phyloP scores from a whole-genome alignment of 768 basidiomycete species.

The Russula abietina region DNA sequence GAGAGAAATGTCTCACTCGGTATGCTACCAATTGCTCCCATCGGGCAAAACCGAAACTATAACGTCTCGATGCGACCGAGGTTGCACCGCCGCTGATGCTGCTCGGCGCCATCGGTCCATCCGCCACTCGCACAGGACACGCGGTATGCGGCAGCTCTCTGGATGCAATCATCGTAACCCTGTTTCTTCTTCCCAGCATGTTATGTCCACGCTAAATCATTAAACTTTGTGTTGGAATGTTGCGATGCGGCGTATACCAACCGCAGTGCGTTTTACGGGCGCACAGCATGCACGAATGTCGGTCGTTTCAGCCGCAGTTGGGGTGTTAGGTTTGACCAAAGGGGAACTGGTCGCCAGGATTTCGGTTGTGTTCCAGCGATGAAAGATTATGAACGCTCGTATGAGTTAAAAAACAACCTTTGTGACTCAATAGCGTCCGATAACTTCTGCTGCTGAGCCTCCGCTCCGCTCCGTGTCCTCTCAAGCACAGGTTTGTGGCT shows the following conservation, averaged over 20 bases:
- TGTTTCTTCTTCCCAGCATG: background rate
- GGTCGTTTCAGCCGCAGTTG: background rate
- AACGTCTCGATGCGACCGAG: constrained; percentile 1
- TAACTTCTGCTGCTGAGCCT: no score
- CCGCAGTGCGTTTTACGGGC: background rate
- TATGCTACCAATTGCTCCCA: background rate
- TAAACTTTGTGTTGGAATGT: background rate
- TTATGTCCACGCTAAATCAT: background rate
- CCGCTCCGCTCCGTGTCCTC: background rate
- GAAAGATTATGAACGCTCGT: background rate
- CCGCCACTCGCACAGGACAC: background rate
- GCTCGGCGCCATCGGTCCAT: constrained; percentile 6
- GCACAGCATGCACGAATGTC: background rate
- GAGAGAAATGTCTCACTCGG: background rate
- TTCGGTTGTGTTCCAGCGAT: background rate
- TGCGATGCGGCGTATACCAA: background rate
- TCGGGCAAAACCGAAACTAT: background rate
- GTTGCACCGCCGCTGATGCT: constrained; percentile 18
- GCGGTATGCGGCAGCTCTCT: background rate
- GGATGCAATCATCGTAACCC: background rate
- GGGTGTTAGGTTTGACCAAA: background rate
- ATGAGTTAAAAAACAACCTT: no score
- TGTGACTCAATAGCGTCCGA: background rate
- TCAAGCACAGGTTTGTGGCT: background rate
- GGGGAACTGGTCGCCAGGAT: background rate